Evolutionary conservation across 1,284 basidiomycete genomes (phyloP), one percentile per base, ranked within the genome.

Genomic region (Malassezia caprae): DNA sequence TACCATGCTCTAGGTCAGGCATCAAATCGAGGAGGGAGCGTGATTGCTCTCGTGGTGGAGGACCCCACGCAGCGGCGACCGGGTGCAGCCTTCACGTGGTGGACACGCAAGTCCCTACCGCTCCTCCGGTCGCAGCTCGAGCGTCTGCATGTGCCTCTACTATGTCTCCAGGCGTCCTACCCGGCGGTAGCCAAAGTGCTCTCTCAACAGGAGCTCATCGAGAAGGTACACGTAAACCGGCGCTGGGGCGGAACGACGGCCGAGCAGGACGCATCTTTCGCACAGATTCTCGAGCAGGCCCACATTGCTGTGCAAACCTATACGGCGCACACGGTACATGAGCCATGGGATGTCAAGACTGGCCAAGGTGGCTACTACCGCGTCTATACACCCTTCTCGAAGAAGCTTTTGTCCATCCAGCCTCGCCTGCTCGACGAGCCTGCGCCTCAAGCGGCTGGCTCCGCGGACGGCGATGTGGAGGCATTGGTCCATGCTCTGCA

Each of bases 21-120:
- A 21, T 34, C 23, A 15, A 26, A 37, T 2, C 23, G 28, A 3
- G 41, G 23, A 7, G 51, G 43, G 10, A 21, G 44, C 2, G 46
- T 48, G 8, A 28, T 53, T 24, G 52, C 52, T 3, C 40, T 47
- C 27, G 39, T 48, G 23, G 39, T 53, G 0, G 52, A 53, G 30
- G 52, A 53, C 21, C 52, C 44, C n/a, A 53, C 52, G 8, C 52
- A 53, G 37, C 52, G 52, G 13, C 23, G 40, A 23, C 52, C 52
- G 10, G 52, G 52, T 13, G 45, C 35, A 1, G 52, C 52, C 5
- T 53, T 28, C 26, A 53, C 52, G 13, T 53, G 52, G 52, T 53
- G 52, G 52, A 53, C 52, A 10, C 34, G 52, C 8, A 40, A 48
- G 23, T 53, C 52, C 5, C 35, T 53, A 26, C 52, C 52, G 3